phyloP scores from a whole-genome alignment of 1,284 basidiomycete genomes.

The Mycena citricolor region DNA sequence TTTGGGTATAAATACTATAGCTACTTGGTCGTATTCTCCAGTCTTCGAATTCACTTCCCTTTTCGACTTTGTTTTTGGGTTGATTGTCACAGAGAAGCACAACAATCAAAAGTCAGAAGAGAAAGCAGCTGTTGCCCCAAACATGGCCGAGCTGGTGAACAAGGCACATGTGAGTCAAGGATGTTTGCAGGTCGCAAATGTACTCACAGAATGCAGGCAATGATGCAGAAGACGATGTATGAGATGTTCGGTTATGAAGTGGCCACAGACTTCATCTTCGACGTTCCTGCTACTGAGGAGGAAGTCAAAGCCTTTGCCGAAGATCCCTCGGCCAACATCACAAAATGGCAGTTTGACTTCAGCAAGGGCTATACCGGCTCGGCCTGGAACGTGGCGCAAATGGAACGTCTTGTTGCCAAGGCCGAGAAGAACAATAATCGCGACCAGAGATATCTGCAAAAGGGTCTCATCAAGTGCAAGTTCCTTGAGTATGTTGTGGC shows the following conservation, averaged over 20 bases:
- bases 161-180: too few relatives aligned
- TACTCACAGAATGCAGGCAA: constrained; percentile 5
- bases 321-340: constrained; percentile 6
- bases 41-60: too few relatives aligned
- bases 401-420: constrained; percentile 11
- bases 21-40: too few relatives aligned
- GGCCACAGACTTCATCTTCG: constrained; percentile 11
- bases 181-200: too few relatives aligned
- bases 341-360: constrained; percentile 20
- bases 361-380: constrained; percentile 11
- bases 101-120: too few relatives aligned
- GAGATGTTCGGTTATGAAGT: constrained; percentile 8
- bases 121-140: too few relatives aligned
- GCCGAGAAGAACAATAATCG: constrained; percentile 7
- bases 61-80: too few relatives aligned
- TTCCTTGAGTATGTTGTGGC: constrained; percentile 7
- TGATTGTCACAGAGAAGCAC: too few relatives aligned
- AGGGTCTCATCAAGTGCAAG: constrained; percentile 5
- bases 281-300: constrained; percentile 7
- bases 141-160: too few relatives aligned
- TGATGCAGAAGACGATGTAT: constrained; percentile 8
- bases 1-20: too few relatives aligned
- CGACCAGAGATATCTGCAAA: constrained; percentile 1
- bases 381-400: constrained; percentile 16
- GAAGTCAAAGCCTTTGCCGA: constrained; percentile 9